A percentile compares a stretch with the other conserved stretches of the same genome.
Conservation (phyloP, 305 asterid species). For the Fraxinus paxiana region DNA sequence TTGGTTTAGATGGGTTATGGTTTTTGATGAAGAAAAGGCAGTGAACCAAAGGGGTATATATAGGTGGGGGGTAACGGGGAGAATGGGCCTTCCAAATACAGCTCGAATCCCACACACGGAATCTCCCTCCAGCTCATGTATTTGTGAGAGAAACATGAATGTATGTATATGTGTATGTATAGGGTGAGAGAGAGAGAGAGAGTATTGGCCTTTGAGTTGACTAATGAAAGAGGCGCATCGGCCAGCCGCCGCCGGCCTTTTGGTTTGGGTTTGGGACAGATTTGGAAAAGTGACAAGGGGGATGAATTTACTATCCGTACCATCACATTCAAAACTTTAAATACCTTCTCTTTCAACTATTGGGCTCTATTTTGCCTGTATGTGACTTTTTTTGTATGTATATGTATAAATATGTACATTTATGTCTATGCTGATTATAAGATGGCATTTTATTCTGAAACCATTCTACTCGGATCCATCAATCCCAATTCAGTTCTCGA, state of each 20-base stretch:
- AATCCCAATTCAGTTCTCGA: neutral
- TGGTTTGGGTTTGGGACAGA: neutral
- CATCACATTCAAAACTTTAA: neutral
- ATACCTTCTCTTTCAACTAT: neutral
- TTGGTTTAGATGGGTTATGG: neutral
- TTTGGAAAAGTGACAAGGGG: constrained; percentile 4
- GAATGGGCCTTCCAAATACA: constrained; percentile 48
- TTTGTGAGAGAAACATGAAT: constrained; percentile 7
- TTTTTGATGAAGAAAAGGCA: constrained; percentile 14
- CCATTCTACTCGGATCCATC: neutral
- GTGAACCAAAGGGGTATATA: constrained; percentile 34
- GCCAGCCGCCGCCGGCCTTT: neutral
- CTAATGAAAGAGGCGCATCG: neutral
- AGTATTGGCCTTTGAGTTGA: neutral
- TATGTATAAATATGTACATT: no score
- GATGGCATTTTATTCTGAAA: no score
- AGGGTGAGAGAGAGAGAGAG: neutral
- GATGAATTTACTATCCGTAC: constrained; percentile 35
- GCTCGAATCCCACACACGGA: constrained; percentile 71
- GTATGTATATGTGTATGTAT: neutral
- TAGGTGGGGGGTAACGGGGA: constrained; percentile 24
- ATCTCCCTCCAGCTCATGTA: constrained; percentile 66
- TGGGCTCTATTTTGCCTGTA: neutral
- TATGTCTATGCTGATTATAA: no score
- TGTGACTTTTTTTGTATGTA: no score